These are phyloP conservation scores for Paramarasmius palmivorus DNA, from an alignment of 1,284 basidiomycete genomes.

Conservation along the genomic window DNA sequence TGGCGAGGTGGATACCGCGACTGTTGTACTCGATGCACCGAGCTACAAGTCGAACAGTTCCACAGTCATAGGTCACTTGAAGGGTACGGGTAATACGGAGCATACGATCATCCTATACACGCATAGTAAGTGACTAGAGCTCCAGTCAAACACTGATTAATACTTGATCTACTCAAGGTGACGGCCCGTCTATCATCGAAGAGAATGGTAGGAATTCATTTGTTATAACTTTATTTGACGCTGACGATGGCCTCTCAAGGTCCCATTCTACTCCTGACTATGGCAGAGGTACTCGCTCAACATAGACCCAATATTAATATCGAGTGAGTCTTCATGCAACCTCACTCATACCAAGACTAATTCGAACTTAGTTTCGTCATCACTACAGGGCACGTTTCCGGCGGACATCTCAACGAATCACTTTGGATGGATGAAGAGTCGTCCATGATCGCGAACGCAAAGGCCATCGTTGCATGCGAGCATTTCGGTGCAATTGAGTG, in stretches of 20 bases:
- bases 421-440: conserved; percentile 27
- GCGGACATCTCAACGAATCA: conserved; percentile 27
- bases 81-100: conserved; percentile 18
- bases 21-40: conserved; percentile 27
- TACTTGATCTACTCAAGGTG: conserved; percentile 17
- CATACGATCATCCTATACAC: conserved; percentile 28
- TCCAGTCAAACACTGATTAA: not conserved
- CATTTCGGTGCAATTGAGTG: conserved; percentile 30
- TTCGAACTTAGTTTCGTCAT: conserved; percentile 26
- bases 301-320: conserved; percentile 23
- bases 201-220: conserved; percentile 25
- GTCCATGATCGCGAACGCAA: conserved; percentile 23
- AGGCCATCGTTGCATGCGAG: conserved; percentile 26
- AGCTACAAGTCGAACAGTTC: conserved; percentile 19
- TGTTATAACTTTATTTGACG: not conserved
- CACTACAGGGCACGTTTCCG: conserved; percentile 30
- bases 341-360: too few species aligned
- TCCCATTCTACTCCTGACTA: conserved; percentile 28
- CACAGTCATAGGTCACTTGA: conserved; percentile 26
- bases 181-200: conserved; percentile 30
- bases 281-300: conserved; percentile 28
- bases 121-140: conserved; percentile 20
- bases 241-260: conserved; percentile 17
- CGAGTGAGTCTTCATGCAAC: conserved; percentile 26
- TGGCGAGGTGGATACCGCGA: conserved; percentile 22